These are phyloP conservation scores for Pyrrhoderma lamaoense DNA, from an alignment of 1,284 basidiomycete species.

Conservation along the genomic window DNA sequence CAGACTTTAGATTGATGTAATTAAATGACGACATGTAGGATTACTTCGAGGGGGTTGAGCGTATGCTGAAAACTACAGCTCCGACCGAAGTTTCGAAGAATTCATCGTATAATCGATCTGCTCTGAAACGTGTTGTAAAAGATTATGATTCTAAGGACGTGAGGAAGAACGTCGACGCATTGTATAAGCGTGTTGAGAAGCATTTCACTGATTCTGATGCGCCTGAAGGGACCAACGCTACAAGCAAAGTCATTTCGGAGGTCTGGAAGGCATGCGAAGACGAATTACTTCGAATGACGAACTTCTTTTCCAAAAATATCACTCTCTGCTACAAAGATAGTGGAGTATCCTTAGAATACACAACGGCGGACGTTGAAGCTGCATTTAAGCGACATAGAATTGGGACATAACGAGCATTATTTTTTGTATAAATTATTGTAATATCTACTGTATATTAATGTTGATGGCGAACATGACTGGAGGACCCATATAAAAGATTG, in stretches of 20 bases:
- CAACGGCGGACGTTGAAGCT: constrained; percentile 64
- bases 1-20: too few species aligned
- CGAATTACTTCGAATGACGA: constrained; percentile 68
- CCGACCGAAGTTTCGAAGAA: constrained; percentile 77
- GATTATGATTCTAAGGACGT: constrained; percentile 87
- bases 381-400: constrained; percentile 63
- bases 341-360: constrained; percentile 69
- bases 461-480: neutral
- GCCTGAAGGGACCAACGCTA: constrained; percentile 48
- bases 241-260: constrained; percentile 66
- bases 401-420: constrained; percentile 8
- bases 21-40: too few species aligned
- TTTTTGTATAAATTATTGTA: constrained; percentile 15
- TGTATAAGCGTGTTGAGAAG: constrained; percentile 91
- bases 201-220: constrained; percentile 85
- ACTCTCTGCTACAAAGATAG: constrained; percentile 70
- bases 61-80: constrained; percentile 74
- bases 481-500: neutral
- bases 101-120: constrained; percentile 67
- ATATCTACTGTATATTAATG: constrained; percentile 7
- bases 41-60: constrained; percentile 90
- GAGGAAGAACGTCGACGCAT: constrained; percentile 76
- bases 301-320: constrained; percentile 62
- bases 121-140: constrained; percentile 80
- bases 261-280: constrained; percentile 88